Evolutionary conservation across 2,329 filamentous ascomycete genomes (phyloP).

Genomic region (Diplodia mutila): DNA sequence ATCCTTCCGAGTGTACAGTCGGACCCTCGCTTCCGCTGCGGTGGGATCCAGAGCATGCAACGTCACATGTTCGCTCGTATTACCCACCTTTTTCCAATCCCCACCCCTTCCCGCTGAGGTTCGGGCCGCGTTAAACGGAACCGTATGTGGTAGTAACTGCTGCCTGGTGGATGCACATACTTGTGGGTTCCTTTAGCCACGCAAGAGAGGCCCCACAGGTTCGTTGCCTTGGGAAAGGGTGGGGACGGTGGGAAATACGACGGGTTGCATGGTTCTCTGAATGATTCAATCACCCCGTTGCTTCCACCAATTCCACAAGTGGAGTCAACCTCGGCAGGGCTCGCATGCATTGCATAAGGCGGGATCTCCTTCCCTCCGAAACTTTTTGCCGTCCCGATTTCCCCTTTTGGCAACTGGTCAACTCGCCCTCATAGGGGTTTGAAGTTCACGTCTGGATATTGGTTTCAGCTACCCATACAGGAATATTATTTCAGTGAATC

Average conservation of each 20-base stretch:
- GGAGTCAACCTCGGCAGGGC: too few relatives aligned
- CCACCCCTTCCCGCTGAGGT: not conserved
- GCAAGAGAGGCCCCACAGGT: not conserved
- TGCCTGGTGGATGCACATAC: not conserved
- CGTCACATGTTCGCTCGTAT: not conserved
- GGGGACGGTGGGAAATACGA: not conserved
- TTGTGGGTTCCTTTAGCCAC: not conserved
- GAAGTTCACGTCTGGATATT: too few relatives aligned
- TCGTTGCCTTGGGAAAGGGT: not conserved
- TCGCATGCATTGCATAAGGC: too few relatives aligned
- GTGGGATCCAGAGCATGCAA: not conserved
- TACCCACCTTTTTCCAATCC: not conserved
- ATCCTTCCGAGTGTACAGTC: not conserved
- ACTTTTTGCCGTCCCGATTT: too few relatives aligned
- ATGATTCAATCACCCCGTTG: too few relatives aligned
- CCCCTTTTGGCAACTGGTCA: too few relatives aligned
- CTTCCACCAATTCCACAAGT: too few relatives aligned
- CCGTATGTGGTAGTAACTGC: not conserved
- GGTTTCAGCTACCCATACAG: too few relatives aligned
- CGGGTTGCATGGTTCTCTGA: not conserved
- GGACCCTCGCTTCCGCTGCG: not conserved
- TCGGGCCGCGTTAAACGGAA: not conserved
- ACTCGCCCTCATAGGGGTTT: too few relatives aligned
- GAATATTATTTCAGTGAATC: too few relatives aligned
- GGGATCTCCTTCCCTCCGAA: too few relatives aligned